A percentile compares a stretch with the other conserved stretches of the same genome.
Evolutionary conservation across 225 moss, liverwort and hornwort species (phyloP).

Genomic region (Asterella californica): DNA sequence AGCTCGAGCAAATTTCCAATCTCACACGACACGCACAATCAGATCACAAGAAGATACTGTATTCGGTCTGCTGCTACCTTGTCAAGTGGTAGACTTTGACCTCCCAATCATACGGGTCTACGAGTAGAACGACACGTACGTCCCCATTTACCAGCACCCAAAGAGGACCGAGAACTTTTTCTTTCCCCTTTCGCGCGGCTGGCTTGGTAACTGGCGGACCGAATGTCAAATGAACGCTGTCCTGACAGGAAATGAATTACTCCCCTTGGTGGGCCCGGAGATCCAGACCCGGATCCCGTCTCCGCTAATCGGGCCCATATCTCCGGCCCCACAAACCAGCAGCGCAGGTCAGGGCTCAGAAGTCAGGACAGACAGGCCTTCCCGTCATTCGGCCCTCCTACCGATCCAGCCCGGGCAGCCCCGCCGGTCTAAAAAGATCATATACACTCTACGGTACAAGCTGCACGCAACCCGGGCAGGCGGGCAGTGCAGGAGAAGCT

Average conservation of each 20-base stretch:
- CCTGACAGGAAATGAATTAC: neutral
- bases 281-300: conserved; percentile 8
- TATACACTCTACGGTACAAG: neutral
- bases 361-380: neutral
- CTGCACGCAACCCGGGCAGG: too few species aligned
- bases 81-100: too few species aligned
- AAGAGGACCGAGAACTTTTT: neutral
- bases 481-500: neutral
- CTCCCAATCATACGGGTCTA: too few species aligned
- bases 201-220: neutral
- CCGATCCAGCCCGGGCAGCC: neutral
- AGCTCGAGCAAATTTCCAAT: too few species aligned
- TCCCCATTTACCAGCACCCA: neutral
- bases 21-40: too few species aligned
- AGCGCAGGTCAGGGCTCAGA: neutral
- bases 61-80: too few species aligned
- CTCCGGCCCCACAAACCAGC: conserved; percentile 6
- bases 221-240: neutral
- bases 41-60: too few species aligned
- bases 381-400: neutral
- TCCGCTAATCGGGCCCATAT: conserved; percentile 5
- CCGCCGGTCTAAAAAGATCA: neutral
- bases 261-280: conserved; percentile 6
- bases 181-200: neutral
- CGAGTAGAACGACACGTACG: too few species aligned